Evolutionary conservation across 345 rosid genomes (phyloP).

Genomic region (Raphanus raphanistrum): DNA sequence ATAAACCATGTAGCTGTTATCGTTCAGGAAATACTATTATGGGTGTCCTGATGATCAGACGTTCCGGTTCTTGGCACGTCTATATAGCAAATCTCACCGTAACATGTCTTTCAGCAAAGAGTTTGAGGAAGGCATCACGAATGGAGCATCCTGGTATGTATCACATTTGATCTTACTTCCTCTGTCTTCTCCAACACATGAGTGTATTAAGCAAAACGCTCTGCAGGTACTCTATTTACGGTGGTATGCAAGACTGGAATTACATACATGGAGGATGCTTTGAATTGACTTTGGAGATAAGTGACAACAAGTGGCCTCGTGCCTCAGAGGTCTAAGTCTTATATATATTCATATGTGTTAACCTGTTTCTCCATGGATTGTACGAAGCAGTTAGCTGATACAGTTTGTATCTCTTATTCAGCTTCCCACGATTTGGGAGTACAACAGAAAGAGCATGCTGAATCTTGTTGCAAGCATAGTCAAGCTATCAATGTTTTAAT

Average conservation of each 20-base stretch:
- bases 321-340: conserved; percentile 67
- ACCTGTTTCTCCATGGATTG: conserved; percentile 11
- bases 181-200: conserved; percentile 9
- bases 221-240: conserved; percentile 93
- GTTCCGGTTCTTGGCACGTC: conserved; percentile 72
- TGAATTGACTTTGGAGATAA: conserved; percentile 92
- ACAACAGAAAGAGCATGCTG: conserved; percentile 88
- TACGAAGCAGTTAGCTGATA: conserved; percentile 31
- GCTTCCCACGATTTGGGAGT: conserved; percentile 90
- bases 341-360: not conserved
- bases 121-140: conserved; percentile 86
- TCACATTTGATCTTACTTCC: conserved; percentile 10
- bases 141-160: conserved; percentile 86
- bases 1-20: not conserved
- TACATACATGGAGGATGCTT: conserved; percentile 93
- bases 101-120: conserved; percentile 94
- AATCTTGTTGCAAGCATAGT: conserved; percentile 82
- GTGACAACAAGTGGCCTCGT: conserved; percentile 92
- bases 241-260: conserved; percentile 99
- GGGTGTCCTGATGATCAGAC: conserved; percentile 90
- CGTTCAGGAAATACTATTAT: conserved; percentile 75
- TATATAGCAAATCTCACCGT: conserved; percentile 77
- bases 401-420: conserved; percentile 32
- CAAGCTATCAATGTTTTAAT: conserved; percentile 50
- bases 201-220: conserved; percentile 29